Evolutionary conservation across 805 yeast species (phyloP), one percentile per base, ranked within the genome.

Genomic region (Candida quercuum): DNA sequence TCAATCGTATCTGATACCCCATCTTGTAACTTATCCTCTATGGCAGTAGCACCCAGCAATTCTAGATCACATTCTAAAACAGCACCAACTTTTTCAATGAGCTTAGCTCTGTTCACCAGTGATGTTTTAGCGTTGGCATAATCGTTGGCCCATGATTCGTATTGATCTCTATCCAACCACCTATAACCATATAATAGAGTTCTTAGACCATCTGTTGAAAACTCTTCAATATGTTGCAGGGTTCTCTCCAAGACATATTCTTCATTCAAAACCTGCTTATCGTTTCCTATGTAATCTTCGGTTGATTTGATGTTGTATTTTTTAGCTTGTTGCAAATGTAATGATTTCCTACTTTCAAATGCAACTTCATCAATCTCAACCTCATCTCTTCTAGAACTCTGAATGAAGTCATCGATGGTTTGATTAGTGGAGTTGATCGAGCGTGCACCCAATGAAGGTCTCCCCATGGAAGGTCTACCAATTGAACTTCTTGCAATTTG

Each of bases 1-100:
- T 87, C 97, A 45, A 93, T 89, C 0, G 98, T 76, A 38, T 89
- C 96, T 17, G 97, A 83, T 6, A 93, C 99, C n/a, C 99, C 99
- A 18, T 81, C 83, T 62, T 93, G 99, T 28, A 93, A 69, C 55
- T 91, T 93, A 56, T 93, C 99, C 57, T 93, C 99, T 44, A 93
- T 93, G 0, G 98, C 99, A 5, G 97, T 88, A 4, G 95, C 96
- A 5, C 99, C 99, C 8, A 81, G 58, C 7, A 93, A 62, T 38
- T 72, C 78, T 27, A 91, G 64, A n/a, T 72, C 69, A 10, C 57
- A 61, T 59, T 93, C 99, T 38, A 93, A 66, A 35, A 67, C 57
- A 33, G 72, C 83, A 16, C 97, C 98, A 3, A 79, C 76, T 20
- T 63, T 66, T 45, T 85, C 95, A 30, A 89, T 76, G 47, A 77